Evolutionary conservation across 1,139 yeast species (phyloP), one percentile per base, ranked within the genome.

Genomic region (Eremothecium coryli): DNA sequence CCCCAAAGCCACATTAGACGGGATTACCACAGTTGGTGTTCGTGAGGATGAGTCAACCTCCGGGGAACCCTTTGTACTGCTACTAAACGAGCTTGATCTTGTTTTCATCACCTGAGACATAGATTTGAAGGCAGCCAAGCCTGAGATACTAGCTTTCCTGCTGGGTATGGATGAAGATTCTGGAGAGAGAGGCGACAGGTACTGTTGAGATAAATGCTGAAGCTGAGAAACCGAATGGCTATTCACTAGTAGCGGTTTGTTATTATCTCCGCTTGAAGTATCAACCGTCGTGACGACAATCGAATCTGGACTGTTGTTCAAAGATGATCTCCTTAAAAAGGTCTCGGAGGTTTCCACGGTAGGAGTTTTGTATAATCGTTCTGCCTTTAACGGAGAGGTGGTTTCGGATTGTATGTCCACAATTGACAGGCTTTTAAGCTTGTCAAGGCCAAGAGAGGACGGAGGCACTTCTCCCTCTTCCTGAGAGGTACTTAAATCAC

Each of bases 1-100:
- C 27, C 42, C 46, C 25, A 41, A 29, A 10, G 52, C 48, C 29
- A 48, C 21, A 24, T 43, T 49, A 3, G 52, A 50, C 10, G 52
- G 49, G 30, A 46, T 29, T 13, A 48, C 49, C 20, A 44, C 32
- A 8, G 51, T 44, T 5, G 51, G 47, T 2, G 49, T 39, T 6
- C 37, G 33, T n/a, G 28, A 10, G 11, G 4, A n/a, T 4, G 4
- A 13, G 5, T 16, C 20, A n/a, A n/a, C 36, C 8, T 42, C 45
- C 10, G 40, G 38, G 16, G 34, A 33, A 13, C 32, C 31, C 12
- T 38, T 14, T n/a, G 17, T 16, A 14, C 17, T 27, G 27, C 41
- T 38, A 20, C 38, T 38, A n/a, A 35, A 13, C 15, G 43, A 40
- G 23, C 29, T 40, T 12, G 41, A 37, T 8, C 43, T 23, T 5